Evolutionary conservation across 495 filamentous ascomycete genomes (phyloP).

Genomic region (Pseudotulostoma volvatum): DNA sequence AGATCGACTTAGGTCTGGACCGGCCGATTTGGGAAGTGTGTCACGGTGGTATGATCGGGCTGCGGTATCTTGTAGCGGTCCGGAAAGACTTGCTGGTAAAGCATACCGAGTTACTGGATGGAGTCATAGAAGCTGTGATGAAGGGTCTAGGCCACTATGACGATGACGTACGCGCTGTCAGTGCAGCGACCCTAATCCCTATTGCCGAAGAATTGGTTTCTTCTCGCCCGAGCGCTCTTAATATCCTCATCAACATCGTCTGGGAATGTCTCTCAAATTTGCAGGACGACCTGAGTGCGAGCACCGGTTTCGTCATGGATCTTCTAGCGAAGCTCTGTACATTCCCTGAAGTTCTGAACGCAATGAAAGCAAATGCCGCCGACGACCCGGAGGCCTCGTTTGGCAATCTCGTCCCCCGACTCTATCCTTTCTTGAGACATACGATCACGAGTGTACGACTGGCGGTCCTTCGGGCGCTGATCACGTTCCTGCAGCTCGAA

Average conservation of each 20-base stretch:
- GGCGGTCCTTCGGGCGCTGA: constrained; percentile 78
- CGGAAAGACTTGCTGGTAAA: constrained; percentile 78
- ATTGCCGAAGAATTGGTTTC: constrained; percentile 87
- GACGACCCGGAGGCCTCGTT: constrained; percentile 76
- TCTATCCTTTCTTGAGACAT: constrained; percentile 92
- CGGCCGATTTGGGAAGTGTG: constrained; percentile 80
- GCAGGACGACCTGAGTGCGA: constrained; percentile 90
- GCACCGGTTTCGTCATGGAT: constrained; percentile 96
- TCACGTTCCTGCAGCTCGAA: constrained; percentile 80
- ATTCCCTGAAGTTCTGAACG: constrained; percentile 79
- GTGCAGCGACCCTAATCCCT: constrained; percentile 87
- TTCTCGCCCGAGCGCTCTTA: constrained; percentile 58
- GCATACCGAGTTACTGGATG: constrained; percentile 74
- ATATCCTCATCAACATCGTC: constrained; percentile 76
- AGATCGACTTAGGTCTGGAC: constrained; percentile 55
- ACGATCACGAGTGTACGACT: constrained; percentile 91
- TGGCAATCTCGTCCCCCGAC: constrained; percentile 72
- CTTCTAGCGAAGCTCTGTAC: constrained; percentile 87
- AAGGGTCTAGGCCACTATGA: constrained; percentile 80
- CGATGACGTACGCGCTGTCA: constrained; percentile 92
- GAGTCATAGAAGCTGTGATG: constrained; percentile 82
- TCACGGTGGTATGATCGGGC: constrained; percentile 93
- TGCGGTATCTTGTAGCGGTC: constrained; percentile 87
- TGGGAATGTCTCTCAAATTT: constrained; percentile 94
- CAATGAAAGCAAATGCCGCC: constrained; percentile 83